Base-by-base conservation (phyloP, 2,329 filamentous ascomycete genomes). In the Alternaria longipes region DNA sequence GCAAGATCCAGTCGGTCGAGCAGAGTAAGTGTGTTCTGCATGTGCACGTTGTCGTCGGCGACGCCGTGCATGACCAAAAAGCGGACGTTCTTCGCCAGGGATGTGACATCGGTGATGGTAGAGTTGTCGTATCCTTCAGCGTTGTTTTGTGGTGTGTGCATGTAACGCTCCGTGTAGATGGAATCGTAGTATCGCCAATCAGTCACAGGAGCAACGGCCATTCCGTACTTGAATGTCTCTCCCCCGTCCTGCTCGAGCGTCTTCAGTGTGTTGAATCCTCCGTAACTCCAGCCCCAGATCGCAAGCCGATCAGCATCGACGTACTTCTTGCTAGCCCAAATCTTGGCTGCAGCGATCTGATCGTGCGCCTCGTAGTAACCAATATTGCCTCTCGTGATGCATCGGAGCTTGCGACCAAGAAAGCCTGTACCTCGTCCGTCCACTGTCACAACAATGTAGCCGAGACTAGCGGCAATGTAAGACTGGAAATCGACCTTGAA, bases 231-330 rank as follows among this genome's bases (percentile, higher is more conserved):
- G 82, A 97, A 99, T 0, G 94, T 98, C 74, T 88, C 78, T 5
- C 96, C 95, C 8, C 88, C 94, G 76, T 99, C 95, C 63, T 88
- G 86, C 83, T 99, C 95, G 12, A 99, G 88, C 1, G 93, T 95
- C 83, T 99, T 99, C 72, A 99, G 86, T 6, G 95, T 92, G 84
- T 92, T 91, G 83, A 97, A 99, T 11, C 95, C 95, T 59, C 95
- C 95, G 74, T 95, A 99, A 65, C 92, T 97, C 95, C 95, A 99
- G 49, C 95, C 95, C 95, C 95, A 99, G 74, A 99, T 97, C 20
- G 93, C 94, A 69, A 99, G 87, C 56, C 91, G 88, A 7, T 88
- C 84, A 26, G 86, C 83, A 76, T 99, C 96, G 14, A 97, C 90
- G 78, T 99, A 98, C 14, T 86, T 80, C 75, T 93, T 94, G 38